These are phyloP conservation scores for Clitopilus hobsonii DNA, from an alignment of 768 basidiomycete genomes.

Conservation along the genomic window DNA sequence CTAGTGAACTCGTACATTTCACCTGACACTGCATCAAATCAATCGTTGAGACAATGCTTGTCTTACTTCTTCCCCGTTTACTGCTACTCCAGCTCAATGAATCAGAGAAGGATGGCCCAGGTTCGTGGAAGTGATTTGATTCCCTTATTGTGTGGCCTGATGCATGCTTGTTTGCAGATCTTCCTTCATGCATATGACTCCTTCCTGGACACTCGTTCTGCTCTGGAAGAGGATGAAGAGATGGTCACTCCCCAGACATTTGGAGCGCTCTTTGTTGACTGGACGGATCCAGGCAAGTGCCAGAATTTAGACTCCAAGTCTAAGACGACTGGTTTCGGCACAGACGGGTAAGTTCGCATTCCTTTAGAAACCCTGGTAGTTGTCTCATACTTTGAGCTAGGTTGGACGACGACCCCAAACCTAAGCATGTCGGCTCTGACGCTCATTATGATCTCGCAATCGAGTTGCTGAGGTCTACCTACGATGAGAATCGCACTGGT, in stretches of 20 bases:
- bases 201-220: constrained; percentile 51
- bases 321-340: background rate
- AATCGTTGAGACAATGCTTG: constrained; percentile 85
- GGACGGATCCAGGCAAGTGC: constrained; percentile 81
- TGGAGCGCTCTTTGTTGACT: constrained; percentile 77
- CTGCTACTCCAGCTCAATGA: constrained; percentile 77
- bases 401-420: background rate
- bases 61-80: constrained; percentile 96
- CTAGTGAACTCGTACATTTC: constrained; percentile 70
- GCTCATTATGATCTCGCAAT: constrained; percentile 6
- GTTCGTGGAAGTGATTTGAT: constrained; percentile 23
- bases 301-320: constrained; percentile 29
- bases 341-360: background rate
- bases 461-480: constrained; percentile 14
- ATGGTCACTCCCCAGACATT: constrained; percentile 74
- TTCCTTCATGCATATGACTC: constrained; percentile 66
- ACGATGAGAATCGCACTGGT: constrained; percentile 45
- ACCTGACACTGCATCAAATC: constrained; percentile 79
- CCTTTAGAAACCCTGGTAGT: background rate
- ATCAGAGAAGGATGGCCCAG: constrained; percentile 64
- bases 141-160: background rate
- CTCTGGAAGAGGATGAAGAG: constrained; percentile 66
- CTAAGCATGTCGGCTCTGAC: background rate
- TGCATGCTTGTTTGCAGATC: constrained; percentile 47
- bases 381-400: constrained; percentile 3